phyloP scores from a whole-genome alignment of 129 eudicot species.

The Pulicaria dysenterica region DNA sequence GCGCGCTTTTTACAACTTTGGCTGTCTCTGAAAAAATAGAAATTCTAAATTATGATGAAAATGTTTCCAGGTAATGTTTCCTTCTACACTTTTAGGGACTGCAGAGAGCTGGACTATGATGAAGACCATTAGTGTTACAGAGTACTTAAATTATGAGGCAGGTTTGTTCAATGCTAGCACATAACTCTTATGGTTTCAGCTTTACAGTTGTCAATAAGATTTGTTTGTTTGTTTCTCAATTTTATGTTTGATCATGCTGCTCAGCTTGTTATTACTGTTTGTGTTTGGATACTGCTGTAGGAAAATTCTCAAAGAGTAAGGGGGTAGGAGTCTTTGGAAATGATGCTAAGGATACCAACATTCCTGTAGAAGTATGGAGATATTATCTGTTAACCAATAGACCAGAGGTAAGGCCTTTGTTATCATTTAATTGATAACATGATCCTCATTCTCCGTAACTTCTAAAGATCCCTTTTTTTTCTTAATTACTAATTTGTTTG shows the following conservation, averaged over 20 bases:
- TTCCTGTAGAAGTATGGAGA: constrained; percentile 99
- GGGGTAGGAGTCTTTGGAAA: constrained; percentile 97
- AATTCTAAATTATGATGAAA: background rate
- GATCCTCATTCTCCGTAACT: background rate
- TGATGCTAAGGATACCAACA: constrained; percentile 82
- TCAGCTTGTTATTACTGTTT: background rate
- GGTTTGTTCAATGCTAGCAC: constrained; percentile 47
- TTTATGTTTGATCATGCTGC: background rate
- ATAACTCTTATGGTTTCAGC: background rate
- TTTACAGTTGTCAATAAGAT: constrained; percentile 3
- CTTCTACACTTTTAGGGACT: constrained; percentile 92
- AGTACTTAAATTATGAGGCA: constrained; percentile 87
- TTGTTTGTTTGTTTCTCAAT: background rate
- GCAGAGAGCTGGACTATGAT: constrained; percentile 87
- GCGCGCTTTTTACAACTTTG: too few species aligned
- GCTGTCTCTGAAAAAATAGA: background rate
- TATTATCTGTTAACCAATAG: constrained; percentile 86
- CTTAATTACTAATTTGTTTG: background rate
- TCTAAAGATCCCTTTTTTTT: background rate
- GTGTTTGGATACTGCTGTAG: constrained; percentile 30
- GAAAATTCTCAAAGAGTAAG: constrained; percentile 86
- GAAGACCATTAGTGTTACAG: constrained; percentile 94
- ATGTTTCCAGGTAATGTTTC: constrained; percentile 78
- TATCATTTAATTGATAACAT: constrained; percentile 12
- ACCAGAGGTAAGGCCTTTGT: constrained; percentile 70